phyloP scores from a whole-genome alignment of 305 asterid species.

The Solanum hybrid region DNA sequence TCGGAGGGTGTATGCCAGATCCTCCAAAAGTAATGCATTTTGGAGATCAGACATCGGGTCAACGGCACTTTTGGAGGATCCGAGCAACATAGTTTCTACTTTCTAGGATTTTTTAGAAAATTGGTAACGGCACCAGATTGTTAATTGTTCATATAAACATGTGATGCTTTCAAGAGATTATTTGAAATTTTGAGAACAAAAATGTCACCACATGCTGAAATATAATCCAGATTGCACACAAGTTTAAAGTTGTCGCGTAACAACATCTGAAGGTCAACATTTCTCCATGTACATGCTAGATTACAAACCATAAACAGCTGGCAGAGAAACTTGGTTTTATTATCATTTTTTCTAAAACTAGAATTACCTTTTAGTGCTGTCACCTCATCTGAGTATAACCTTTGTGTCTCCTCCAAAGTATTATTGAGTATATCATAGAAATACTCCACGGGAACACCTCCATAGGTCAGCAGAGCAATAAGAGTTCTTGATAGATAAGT shows the following conservation, averaged over 20 bases:
- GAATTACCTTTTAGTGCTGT: constrained; percentile 64
- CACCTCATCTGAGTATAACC: constrained; percentile 34
- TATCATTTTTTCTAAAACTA: background rate
- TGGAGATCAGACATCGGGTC: background rate
- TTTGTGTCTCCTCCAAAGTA: constrained; percentile 48
- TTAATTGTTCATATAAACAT: background rate
- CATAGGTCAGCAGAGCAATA: constrained; percentile 63
- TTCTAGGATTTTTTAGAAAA: background rate
- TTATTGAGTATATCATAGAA: constrained; percentile 39
- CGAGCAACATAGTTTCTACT: background rate
- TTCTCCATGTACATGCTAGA: background rate
- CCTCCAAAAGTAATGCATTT: background rate
- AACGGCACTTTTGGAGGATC: background rate
- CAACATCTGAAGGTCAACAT: background rate
- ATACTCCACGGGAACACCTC: constrained; percentile 56
- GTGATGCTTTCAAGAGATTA: background rate
- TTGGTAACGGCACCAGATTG: background rate
- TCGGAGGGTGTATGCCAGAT: background rate
- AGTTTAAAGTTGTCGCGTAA: background rate
- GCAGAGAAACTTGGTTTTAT: background rate
- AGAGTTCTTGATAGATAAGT: constrained; percentile 43
- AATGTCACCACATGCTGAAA: background rate
- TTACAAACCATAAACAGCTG: background rate
- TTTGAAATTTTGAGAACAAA: background rate
- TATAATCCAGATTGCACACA: background rate